Percentiles rank a stretch among this genome's conserved stretches.
Conservation (phyloP, 495 filamentous ascomycete genomes). For the Xylaria venustula region DNA sequence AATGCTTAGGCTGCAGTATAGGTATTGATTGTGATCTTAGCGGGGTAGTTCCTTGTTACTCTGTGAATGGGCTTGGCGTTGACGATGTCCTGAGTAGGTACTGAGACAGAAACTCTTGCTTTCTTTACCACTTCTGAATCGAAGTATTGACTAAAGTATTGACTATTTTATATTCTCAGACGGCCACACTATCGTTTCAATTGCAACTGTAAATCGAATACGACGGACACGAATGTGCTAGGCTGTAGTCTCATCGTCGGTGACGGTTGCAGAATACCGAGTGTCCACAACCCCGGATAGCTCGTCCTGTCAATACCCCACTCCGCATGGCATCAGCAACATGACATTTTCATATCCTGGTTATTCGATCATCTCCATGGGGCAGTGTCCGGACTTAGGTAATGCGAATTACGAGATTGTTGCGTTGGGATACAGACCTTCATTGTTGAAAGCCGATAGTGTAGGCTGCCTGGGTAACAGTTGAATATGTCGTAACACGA, state of each 20-base stretch:
- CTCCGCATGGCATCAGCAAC: neutral
- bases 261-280: neutral
- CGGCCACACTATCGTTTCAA: neutral
- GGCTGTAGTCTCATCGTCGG: neutral
- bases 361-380: too few species aligned
- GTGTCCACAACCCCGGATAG: neutral
- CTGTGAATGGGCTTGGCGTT: neutral
- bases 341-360: too few species aligned
- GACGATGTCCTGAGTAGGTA: too few species aligned
- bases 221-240: neutral
- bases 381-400: too few species aligned
- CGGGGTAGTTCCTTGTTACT: neutral
- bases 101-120: neutral
- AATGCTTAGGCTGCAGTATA: neutral
- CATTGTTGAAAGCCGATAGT: too few species aligned
- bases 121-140: too few species aligned
- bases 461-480: too few species aligned
- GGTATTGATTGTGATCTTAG: neutral
- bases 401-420: too few species aligned
- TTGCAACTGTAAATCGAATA: neutral
- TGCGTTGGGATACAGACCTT: too few species aligned
- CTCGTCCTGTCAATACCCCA: slow-evolving; percentile 1
- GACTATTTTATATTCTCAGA: neutral
- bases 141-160: neutral
- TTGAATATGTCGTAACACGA: too few species aligned